Evolutionary conservation across 768 basidiomycete genomes (phyloP), one percentile per base, ranked within the genome.

Genomic region (Psilocybe sp.): DNA sequence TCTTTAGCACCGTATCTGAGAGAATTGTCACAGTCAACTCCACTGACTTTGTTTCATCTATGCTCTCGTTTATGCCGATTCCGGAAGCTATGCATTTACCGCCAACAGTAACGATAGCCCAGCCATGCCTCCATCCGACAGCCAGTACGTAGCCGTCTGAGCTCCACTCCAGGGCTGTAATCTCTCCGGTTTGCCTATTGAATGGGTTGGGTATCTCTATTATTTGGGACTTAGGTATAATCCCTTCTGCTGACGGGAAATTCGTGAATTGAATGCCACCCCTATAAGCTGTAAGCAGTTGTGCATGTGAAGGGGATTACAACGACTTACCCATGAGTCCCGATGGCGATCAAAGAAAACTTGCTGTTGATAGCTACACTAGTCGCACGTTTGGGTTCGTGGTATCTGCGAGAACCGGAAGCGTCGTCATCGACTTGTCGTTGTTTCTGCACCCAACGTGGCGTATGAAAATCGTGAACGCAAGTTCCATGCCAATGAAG

Each of bases 91-190:
- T 75, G 60, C 94, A 90, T 46, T 92, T 77, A 5, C 96, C 96
- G 11, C 90, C 89, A 10, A 93, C 84, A 62, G 87, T 93, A 70
- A 93, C 89, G 5, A 96, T 77, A 3, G 85, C 90, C 94, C 94
- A 98, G 6, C 92, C 95, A 46, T 79, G 68, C 53, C 83, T 77
- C 89, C 92, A 97, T 0, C 92, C 96, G 2, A 93, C 92, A 32
- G 94, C 95, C 10, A 99, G 73, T 5, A 91, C 92, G 68, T 94
- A 94, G 2, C 96, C 96, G 67, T 99, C 97, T 0, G 90, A 90
- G 44, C 90, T 95, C 96, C 95, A 98, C 58, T 92, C 84, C 65
- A 96, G 74, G 10, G 80, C 65, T 51, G 67, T 79, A 4, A 92
- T 82, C 36, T 77, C 68, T 1, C 90, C 91, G 4, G 75, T 79